Conservation (phyloP, 768 basidiomycete species). For the Russula emetica region DNA sequence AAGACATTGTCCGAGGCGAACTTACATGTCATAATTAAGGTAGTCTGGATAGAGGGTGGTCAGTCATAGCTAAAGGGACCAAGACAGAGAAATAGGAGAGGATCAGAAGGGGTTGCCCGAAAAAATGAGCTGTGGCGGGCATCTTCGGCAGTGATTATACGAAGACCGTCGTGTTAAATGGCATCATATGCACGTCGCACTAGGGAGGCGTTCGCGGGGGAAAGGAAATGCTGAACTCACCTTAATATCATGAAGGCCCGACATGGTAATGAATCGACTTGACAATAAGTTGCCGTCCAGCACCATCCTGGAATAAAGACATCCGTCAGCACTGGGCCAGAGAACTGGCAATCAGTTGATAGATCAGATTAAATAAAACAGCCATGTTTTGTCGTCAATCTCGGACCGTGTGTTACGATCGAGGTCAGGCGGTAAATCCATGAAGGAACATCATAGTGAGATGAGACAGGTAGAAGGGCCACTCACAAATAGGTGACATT, state of each 20-base stretch:
- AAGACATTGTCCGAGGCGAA: not conserved
- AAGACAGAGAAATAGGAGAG: not conserved
- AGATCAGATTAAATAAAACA: slow-evolving; percentile 66
- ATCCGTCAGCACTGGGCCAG: not conserved
- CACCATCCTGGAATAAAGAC: not conserved
- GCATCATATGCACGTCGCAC: slow-evolving; percentile 49
- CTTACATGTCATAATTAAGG: not conserved
- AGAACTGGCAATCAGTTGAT: slow-evolving; percentile 1
- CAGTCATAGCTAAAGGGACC: not conserved
- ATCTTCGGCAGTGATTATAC: slow-evolving; percentile 78
- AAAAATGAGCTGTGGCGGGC: slow-evolving; percentile 88
- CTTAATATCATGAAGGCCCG: not conserved
- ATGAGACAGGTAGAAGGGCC: slow-evolving; percentile 32
- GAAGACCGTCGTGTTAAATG: slow-evolving; percentile 89
- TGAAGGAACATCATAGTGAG: slow-evolving; percentile 51
- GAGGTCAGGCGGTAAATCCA: slow-evolving; percentile 86
- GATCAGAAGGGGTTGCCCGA: slow-evolving; percentile 80
- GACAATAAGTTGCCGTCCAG: too few species aligned
- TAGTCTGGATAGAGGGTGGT: not conserved
- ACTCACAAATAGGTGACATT: slow-evolving; percentile 30
- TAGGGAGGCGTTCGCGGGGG: not conserved
- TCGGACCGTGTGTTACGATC: slow-evolving; percentile 34
- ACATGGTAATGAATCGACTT: not conserved
- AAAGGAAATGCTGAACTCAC: not conserved
- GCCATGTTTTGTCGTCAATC: slow-evolving; percentile 75